Conservation (phyloP, 192 early-diverging fungal genomes). For the Coemansia guatemalensis region DNA sequence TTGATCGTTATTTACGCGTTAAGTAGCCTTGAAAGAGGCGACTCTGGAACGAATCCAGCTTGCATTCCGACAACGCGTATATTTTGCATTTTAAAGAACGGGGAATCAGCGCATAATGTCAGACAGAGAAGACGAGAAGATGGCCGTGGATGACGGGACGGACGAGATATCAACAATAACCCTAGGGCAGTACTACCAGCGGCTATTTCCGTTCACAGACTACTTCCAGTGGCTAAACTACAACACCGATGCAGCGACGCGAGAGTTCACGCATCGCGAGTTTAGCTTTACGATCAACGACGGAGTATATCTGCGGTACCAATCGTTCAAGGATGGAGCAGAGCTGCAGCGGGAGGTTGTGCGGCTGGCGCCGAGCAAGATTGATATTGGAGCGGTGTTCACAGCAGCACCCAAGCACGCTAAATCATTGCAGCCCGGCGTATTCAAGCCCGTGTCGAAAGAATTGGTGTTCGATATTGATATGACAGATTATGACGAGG, state of each 20-base stretch:
- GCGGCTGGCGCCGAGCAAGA: slow-evolving; percentile 81
- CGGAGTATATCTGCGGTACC: slow-evolving; percentile 87
- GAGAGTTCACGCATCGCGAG: slow-evolving; percentile 83
- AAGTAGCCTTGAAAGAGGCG: neutral
- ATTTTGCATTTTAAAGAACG: neutral
- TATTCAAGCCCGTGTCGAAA: slow-evolving; percentile 76
- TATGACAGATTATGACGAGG: slow-evolving; percentile 98
- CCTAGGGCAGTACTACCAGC: slow-evolving; percentile 78
- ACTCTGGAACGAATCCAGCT: neutral
- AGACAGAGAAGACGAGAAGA: slow-evolving; percentile 9
- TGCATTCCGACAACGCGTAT: neutral
- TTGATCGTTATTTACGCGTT: neutral
- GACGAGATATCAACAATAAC: slow-evolving; percentile 42
- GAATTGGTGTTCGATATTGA: slow-evolving; percentile 99
- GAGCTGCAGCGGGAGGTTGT: slow-evolving; percentile 76
- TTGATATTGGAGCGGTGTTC: slow-evolving; percentile 98
- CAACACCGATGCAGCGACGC: slow-evolving; percentile 57
- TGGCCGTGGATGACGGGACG: slow-evolving; percentile 26
- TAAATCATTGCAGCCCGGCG: slow-evolving; percentile 67
- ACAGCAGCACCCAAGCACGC: slow-evolving; percentile 81
- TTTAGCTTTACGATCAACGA: slow-evolving; percentile 83
- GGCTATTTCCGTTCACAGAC: slow-evolving; percentile 79
- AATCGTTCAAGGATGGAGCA: slow-evolving; percentile 72
- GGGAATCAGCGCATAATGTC: slow-evolving; percentile 6
- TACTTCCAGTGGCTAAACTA: slow-evolving; percentile 85